Evolutionary conservation across 2,329 filamentous ascomycete genomes (phyloP).

Genomic region (Blumeria graminis): DNA sequence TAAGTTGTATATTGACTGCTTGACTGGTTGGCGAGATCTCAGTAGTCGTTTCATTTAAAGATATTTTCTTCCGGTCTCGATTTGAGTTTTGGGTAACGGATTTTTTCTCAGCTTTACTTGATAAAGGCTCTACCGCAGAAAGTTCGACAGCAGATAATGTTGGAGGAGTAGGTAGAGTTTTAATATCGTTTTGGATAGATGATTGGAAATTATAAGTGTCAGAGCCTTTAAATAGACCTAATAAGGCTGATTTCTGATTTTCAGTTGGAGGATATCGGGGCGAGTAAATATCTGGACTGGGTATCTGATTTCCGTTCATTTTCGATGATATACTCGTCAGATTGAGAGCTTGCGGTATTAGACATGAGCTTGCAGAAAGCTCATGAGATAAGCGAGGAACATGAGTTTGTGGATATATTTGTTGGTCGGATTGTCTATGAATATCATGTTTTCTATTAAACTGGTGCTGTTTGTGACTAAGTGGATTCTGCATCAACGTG

Average conservation of each 20-base stretch:
- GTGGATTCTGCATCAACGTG: no score
- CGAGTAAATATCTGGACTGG: conserved; percentile 4
- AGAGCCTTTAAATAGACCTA: conserved; percentile 14
- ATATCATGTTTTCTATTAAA: neutral
- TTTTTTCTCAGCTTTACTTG: conserved; percentile 5
- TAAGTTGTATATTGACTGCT: conserved; percentile 11
- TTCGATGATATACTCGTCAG: conserved; percentile 1
- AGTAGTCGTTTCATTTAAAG: conserved; percentile 6
- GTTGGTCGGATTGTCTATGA: neutral
- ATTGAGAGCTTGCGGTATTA: neutral
- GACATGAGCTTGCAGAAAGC: neutral
- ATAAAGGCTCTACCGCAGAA: conserved; percentile 13
- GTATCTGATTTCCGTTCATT: conserved; percentile 4
- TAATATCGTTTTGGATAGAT: conserved; percentile 5
- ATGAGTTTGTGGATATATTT: neutral
- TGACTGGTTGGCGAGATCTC: conserved; percentile 12
- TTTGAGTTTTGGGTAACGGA: conserved; percentile 8
- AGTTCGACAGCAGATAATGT: conserved; percentile 14
- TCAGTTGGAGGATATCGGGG: conserved; percentile 10
- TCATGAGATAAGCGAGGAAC: neutral
- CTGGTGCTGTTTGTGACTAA: neutral
- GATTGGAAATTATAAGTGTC: conserved; percentile 5
- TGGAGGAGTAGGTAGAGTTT: conserved; percentile 8
- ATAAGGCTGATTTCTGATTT: conserved; percentile 11
- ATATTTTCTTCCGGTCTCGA: conserved; percentile 1